Base-by-base conservation (phyloP, 2,329 filamentous ascomycete species). In the Fusarium fracticaudum region DNA sequence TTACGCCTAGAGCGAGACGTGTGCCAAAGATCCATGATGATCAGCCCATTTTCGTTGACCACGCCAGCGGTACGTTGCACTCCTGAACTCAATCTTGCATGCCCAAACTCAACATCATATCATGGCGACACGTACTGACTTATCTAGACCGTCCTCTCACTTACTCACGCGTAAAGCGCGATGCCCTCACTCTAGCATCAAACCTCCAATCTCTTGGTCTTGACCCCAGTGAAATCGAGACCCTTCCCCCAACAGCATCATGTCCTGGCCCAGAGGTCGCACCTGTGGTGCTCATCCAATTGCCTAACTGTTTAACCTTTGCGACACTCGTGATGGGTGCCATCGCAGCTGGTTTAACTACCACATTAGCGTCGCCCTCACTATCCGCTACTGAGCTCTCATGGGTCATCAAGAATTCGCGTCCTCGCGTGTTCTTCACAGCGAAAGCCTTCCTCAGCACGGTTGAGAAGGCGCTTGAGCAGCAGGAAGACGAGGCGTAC, bases 221-320 rank as follows among this genome's bases (percentile, higher is more conserved):
- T 4, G 76, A 84, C 35, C 82, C 83, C 29, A 77, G 79, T 40
- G 64, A 81, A 10, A 59, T 81, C 15, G 73, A 79, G 45, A 76
- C 76, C 38, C 82, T 85, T 1, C 84, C 84, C 3, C 79, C 81
- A 2, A 85, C 84, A 5, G 74, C 83, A 14, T 81, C 83, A 18
- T 85, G 84, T 54, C 64, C 78, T 8, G 69, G 77, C 1, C 83
- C 84, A 8, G 80, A 85, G 65, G 76, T 85, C 57, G 81, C 84
- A 1, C 84, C 84, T 6, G 78, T 85, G 20, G 83, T 85, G 31
- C 79, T 85, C 35, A 77, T 85, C 67, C 84, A 85, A 66, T 78
- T 85, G 15, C 84, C 84, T 44, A 85, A 85, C 73, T 83, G 80
- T 59, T 76, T 85, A 4, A 78, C 81, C n/a, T 84, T 85, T 40